Conservation (phyloP, 805 yeast species). For the Candida maris region DNA sequence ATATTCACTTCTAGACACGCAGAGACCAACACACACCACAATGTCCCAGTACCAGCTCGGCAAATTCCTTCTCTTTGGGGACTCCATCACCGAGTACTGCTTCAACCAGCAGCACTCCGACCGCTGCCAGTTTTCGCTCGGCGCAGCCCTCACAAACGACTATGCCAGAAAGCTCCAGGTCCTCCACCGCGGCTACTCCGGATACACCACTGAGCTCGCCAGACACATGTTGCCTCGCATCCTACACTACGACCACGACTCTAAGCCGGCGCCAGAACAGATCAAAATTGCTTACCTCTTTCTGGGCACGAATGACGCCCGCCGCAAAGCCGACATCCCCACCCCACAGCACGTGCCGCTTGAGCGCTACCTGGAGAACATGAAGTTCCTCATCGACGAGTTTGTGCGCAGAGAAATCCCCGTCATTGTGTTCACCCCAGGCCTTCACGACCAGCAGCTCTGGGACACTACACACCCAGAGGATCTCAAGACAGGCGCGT, state of each 20-base stretch:
- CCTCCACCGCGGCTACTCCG: conserved; percentile 70
- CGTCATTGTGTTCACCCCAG: conserved; percentile 62
- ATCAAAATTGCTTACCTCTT: conserved; percentile 51
- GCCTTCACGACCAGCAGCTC: conserved; percentile 43
- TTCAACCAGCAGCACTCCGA: conserved; percentile 22
- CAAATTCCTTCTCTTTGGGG: conserved; percentile 34
- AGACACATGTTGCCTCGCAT: conserved; percentile 46
- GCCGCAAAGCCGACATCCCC: conserved; percentile 25
- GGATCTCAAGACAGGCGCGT: conserved; percentile 36
- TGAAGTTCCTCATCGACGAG: conserved; percentile 38
- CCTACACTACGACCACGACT: conserved; percentile 44
- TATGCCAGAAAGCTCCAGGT: conserved; percentile 66
- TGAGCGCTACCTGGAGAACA: conserved; percentile 47
- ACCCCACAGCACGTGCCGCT: conserved; percentile 43
- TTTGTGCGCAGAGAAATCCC: conserved; percentile 42
- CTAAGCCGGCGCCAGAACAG: conserved; percentile 26
- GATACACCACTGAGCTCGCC: conserved; percentile 69
- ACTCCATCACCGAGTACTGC: conserved; percentile 34
- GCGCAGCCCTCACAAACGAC: conserved; percentile 28
- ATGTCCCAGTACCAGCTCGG: conserved; percentile 21
- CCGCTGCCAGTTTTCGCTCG: conserved; percentile 25
- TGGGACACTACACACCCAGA: conserved; percentile 37
- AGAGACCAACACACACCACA: too few species aligned
- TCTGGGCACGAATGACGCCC: conserved; percentile 78
- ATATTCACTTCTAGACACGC: too few species aligned